Percentiles rank a stretch among this genome's conserved stretches.
phyloP scores from a whole-genome alignment of 306 rosid species.

The Purshia tridentata region DNA sequence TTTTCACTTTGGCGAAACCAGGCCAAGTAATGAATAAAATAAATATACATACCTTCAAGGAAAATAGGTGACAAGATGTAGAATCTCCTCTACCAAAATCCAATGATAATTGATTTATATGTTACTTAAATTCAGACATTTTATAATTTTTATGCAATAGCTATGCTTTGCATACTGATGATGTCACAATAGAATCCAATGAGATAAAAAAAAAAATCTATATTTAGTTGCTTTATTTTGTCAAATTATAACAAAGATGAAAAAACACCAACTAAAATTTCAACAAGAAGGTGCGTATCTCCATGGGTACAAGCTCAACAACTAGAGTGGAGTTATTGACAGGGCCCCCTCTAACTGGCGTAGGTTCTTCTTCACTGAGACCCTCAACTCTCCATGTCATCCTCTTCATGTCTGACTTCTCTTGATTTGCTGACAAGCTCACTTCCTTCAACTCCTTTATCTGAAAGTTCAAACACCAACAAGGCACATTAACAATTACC shows the following conservation, averaged over 20 bases:
- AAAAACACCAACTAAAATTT: slow-evolving; percentile 29
- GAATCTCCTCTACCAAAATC: not conserved
- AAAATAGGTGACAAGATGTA: too few species aligned
- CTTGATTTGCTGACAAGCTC: slow-evolving; percentile 76
- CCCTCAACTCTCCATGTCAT: slow-evolving; percentile 67
- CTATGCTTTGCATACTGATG: not conserved
- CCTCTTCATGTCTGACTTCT: slow-evolving; percentile 58
- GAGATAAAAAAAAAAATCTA: too few species aligned
- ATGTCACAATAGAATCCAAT: too few species aligned
- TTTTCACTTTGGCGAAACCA: too few species aligned
- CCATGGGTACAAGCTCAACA: slow-evolving; percentile 86
- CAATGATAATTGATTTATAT: not conserved
- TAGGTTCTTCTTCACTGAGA: slow-evolving; percentile 24
- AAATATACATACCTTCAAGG: too few species aligned
- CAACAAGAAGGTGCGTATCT: slow-evolving; percentile 67
- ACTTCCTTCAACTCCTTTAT: slow-evolving; percentile 55
- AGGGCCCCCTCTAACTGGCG: slow-evolving; percentile 48
- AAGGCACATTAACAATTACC: not conserved
- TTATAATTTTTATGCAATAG: not conserved
- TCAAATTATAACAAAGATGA: not conserved
- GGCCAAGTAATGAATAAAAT: too few species aligned
- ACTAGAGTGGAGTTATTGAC: slow-evolving; percentile 34
- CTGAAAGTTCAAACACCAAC: slow-evolving; percentile 34
- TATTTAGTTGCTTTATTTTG: not conserved
- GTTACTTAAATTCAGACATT: not conserved